A percentile compares a stretch with the other conserved stretches of the same genome.
Evolutionary conservation across 2,329 filamentous ascomycete genomes (phyloP).

Genomic region (Fusarium musae): DNA sequence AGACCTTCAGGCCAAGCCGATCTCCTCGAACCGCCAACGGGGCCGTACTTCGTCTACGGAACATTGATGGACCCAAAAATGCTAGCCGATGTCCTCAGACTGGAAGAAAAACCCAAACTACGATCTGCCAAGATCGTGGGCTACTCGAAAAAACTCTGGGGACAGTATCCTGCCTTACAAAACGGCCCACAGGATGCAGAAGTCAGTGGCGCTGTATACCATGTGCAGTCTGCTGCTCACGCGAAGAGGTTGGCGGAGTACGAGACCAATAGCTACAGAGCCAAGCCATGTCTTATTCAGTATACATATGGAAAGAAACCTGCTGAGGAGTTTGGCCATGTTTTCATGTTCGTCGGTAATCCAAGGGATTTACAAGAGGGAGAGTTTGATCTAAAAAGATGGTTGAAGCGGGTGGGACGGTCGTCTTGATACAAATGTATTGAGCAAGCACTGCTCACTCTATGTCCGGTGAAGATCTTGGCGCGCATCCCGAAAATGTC

Average conservation of each 20-base stretch:
- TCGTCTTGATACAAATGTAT: neutral
- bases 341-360: neutral
- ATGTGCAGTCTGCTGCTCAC: neutral
- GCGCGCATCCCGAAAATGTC: too few relatives aligned
- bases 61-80: constrained; percentile 2
- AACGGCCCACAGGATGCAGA: neutral
- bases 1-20: neutral
- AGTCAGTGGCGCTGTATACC: neutral
- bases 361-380: neutral
- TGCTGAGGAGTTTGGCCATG: neutral
- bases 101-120: neutral
- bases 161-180: neutral
- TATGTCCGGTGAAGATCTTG: too few relatives aligned
- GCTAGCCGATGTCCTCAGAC: neutral
- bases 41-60: constrained; percentile 13
- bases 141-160: constrained; percentile 4
- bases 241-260: constrained; percentile 2
- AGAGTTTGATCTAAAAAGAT: neutral
- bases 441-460: neutral
- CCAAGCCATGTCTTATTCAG: neutral
- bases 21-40: neutral
- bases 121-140: neutral
- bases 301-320: neutral
- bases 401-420: neutral
- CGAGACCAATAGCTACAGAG: neutral